phyloP scores from a whole-genome alignment of 106 monocot genomes.

The Dendrobium catenatum region DNA sequence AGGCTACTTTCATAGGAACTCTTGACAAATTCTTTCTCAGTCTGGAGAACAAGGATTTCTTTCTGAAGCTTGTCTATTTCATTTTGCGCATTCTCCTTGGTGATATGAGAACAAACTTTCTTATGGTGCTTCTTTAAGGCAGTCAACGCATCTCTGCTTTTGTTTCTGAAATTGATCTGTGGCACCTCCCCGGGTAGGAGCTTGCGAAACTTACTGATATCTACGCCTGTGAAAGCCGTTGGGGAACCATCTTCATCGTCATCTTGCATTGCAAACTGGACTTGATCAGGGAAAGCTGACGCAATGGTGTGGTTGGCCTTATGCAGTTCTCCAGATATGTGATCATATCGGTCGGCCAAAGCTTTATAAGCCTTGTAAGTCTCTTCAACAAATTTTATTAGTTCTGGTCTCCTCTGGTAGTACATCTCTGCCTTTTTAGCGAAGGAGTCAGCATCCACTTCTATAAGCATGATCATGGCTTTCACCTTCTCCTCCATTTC shows the following conservation, averaged over 20 bases:
- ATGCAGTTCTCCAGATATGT: slow-evolving; percentile 28
- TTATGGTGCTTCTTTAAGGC: neutral
- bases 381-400: slow-evolving; percentile 22
- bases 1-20: slow-evolving; percentile 16
- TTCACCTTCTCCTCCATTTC: slow-evolving; percentile 33
- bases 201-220: neutral
- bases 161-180: neutral
- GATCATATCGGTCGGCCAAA: slow-evolving; percentile 26
- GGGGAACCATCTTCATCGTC: slow-evolving; percentile 17
- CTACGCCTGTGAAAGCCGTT: neutral
- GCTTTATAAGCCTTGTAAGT: slow-evolving; percentile 24
- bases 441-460: slow-evolving; percentile 32
- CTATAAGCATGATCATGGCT: slow-evolving; percentile 25
- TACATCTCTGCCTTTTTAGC: slow-evolving; percentile 38
- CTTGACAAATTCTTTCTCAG: slow-evolving; percentile 34
- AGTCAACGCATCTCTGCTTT: neutral
- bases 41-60: slow-evolving; percentile 23
- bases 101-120: slow-evolving; percentile 8
- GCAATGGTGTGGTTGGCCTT: slow-evolving; percentile 34
- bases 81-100: slow-evolving; percentile 14
- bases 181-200: neutral
- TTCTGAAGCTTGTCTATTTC: slow-evolving; percentile 31
- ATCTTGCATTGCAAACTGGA: slow-evolving; percentile 19
- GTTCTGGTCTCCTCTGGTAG: slow-evolving; percentile 25
- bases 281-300: slow-evolving; percentile 24